Percentiles rank a stretch among this genome's conserved stretches.
These are phyloP conservation scores for Camelina neglecta DNA, from an alignment of 345 rosid species.

Conservation along the genomic window DNA sequence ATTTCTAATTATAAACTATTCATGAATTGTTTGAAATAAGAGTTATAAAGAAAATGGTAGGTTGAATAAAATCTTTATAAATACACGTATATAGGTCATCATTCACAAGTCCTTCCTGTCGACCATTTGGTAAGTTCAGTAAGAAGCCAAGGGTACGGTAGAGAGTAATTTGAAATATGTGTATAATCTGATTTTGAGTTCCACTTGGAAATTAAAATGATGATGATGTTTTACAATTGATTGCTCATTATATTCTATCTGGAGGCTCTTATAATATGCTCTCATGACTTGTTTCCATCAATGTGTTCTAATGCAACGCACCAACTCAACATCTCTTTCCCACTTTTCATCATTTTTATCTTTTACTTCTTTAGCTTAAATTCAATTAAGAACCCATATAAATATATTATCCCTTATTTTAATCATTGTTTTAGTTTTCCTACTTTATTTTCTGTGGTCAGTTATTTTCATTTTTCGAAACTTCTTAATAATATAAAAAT, in stretches of 20 bases:
- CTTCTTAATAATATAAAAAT: background rate
- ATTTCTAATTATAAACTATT: background rate
- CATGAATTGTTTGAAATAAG: background rate
- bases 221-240: slow-evolving; percentile 44
- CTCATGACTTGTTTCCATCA: slow-evolving; percentile 60
- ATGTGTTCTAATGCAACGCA: slow-evolving; percentile 56
- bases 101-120: slow-evolving; percentile 6
- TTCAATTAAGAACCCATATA: slow-evolving; percentile 20
- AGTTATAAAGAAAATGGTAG: no score
- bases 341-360: slow-evolving; percentile 61
- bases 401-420: slow-evolving; percentile 56
- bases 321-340: slow-evolving; percentile 62
- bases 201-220: slow-evolving; percentile 40
- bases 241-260: slow-evolving; percentile 35
- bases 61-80: background rate
- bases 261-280: slow-evolving; percentile 32
- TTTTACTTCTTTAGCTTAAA: slow-evolving; percentile 34
- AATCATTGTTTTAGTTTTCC: slow-evolving; percentile 47
- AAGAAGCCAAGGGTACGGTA: background rate
- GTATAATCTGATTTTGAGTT: slow-evolving; percentile 22
- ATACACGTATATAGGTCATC: background rate
- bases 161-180: slow-evolving; percentile 1
- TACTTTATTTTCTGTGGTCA: background rate
- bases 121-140: slow-evolving; percentile 3
- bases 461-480: slow-evolving; percentile 9